Percentiles rank a stretch among this genome's conserved stretches.
Evolutionary conservation across 768 basidiomycete genomes (phyloP).

Genomic region (Clavulina sp.): DNA sequence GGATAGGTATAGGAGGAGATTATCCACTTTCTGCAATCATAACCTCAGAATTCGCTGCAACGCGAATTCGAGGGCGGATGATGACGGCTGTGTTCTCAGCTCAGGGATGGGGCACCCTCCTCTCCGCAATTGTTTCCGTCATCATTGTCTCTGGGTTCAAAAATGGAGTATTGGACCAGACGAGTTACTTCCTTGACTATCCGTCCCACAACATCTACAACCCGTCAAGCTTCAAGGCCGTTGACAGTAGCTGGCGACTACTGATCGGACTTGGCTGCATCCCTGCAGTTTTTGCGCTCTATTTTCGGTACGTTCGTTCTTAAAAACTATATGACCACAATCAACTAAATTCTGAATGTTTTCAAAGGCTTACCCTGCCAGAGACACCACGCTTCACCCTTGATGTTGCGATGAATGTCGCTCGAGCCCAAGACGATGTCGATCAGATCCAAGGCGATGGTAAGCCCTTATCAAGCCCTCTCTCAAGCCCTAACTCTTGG

Average conservation of each 20-base stretch:
- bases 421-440: constrained; percentile 58
- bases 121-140: constrained; percentile 47
- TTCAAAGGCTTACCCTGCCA: constrained; percentile 76
- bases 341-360: too few relatives aligned
- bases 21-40: constrained; percentile 78
- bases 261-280: constrained; percentile 78
- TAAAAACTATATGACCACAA: too few relatives aligned
- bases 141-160: constrained; percentile 56
- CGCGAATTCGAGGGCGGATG: constrained; percentile 59
- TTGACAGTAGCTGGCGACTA: constrained; percentile 74
- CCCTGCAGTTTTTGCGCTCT: constrained; percentile 31
- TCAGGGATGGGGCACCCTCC: constrained; percentile 81
- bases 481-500: too few relatives aligned
- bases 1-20: constrained; percentile 73
- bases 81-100: constrained; percentile 79
- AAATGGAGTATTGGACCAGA: too few relatives aligned
- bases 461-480: too few relatives aligned
- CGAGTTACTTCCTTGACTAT: too few relatives aligned
- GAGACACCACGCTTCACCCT: constrained; percentile 86
- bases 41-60: constrained; percentile 64
- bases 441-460: constrained; percentile 35
- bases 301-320: too few relatives aligned
- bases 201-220: constrained; percentile 34
- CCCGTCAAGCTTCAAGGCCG: constrained; percentile 22
- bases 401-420: constrained; percentile 75